These are phyloP conservation scores for Camelina sativa DNA, from an alignment of 345 rosid species.

Conservation along the genomic window DNA sequence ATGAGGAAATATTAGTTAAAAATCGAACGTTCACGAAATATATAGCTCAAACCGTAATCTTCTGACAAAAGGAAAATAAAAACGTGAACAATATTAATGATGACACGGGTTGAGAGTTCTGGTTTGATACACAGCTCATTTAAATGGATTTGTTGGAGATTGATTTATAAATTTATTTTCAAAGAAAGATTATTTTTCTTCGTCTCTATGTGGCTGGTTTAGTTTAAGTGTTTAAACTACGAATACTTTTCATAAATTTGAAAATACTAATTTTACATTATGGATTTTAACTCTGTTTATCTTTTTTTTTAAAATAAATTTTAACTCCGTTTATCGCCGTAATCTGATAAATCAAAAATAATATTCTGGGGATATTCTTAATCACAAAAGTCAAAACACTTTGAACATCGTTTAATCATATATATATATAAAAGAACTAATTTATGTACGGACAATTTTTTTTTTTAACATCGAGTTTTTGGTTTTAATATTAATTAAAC, in stretches of 20 bases:
- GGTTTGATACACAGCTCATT: conserved; percentile 27
- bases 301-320: neutral
- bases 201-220: conserved; percentile 22
- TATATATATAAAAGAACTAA: neutral
- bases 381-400: too few relatives aligned
- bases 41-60: conserved; percentile 12
- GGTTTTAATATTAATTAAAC: neutral
- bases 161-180: conserved; percentile 8
- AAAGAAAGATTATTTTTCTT: neutral
- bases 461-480: neutral
- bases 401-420: too few relatives aligned
- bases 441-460: neutral
- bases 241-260: neutral
- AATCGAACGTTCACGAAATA: conserved; percentile 19
- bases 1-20: neutral
- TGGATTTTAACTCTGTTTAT: neutral
- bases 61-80: conserved; percentile 21
- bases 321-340: neutral
- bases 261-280: neutral
- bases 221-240: conserved; percentile 5
- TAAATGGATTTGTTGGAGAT: conserved; percentile 1
- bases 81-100: conserved; percentile 41
- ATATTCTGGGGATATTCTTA: neutral
- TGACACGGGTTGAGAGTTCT: conserved; percentile 37
- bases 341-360: neutral